A percentile compares a stretch with the other conserved stretches of the same genome.
Conservation (phyloP, 2,329 filamentous ascomycete genomes). For the Colletotrichum siamense region DNA sequence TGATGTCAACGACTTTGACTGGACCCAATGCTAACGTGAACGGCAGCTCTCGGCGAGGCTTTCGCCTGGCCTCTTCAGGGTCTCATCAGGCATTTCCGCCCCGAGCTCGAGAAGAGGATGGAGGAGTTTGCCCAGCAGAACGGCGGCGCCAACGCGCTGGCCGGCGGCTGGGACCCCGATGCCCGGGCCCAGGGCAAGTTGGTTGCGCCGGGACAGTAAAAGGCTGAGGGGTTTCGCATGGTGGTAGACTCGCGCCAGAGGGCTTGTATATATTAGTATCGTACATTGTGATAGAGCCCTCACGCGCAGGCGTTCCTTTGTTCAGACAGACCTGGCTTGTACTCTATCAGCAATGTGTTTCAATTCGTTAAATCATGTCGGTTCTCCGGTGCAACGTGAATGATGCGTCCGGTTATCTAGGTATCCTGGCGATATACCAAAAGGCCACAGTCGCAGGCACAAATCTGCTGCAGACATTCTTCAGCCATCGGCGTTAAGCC, state of each 20-base stretch:
- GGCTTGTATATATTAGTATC: constrained; percentile 26
- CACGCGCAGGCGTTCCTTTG: constrained; percentile 17
- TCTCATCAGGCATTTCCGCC: constrained; percentile 96
- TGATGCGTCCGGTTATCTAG: no score
- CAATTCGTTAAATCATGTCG: neutral
- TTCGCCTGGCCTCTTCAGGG: constrained; percentile 99
- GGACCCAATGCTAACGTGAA: constrained; percentile 31
- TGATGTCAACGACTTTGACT: neutral
- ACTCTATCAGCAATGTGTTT: neutral
- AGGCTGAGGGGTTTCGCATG: constrained; percentile 6
- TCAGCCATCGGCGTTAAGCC: constrained; percentile 4
- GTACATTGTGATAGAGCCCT: constrained; percentile 24
- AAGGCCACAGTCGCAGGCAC: neutral
- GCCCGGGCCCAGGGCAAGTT: constrained; percentile 80
- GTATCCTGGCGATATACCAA: neutral
- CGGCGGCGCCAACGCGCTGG: constrained; percentile 73
- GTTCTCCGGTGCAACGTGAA: neutral
- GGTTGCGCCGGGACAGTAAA: constrained; percentile 88
- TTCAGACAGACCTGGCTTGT: neutral
- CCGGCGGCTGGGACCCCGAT: constrained; percentile 86
- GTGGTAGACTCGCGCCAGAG: constrained; percentile 19
- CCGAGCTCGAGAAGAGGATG: constrained; percentile 92
- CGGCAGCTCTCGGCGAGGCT: constrained; percentile 84
- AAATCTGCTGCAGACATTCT: neutral
- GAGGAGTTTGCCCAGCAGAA: constrained; percentile 75